Evolutionary conservation across 139 green algal species (phyloP).

Genomic region (Chlorella sp.): DNA sequence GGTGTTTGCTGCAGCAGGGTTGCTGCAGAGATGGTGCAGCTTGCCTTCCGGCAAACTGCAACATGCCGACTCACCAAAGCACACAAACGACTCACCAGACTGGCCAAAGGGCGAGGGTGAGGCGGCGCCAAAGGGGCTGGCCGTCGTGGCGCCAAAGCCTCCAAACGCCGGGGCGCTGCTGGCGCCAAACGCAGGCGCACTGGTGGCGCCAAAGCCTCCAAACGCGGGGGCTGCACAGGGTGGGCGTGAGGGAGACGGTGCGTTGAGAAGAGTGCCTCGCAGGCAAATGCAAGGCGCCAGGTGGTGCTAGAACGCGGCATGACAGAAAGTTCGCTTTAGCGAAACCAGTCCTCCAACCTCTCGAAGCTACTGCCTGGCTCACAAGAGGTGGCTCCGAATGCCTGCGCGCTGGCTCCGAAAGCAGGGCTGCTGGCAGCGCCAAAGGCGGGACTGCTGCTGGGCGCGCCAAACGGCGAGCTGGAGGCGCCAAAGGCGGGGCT

Average conservation of each 20-base stretch:
- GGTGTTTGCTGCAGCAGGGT: too few relatives aligned
- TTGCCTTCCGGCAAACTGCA: too few relatives aligned
- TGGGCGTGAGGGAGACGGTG: slow-evolving; percentile 40
- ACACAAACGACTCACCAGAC: background rate
- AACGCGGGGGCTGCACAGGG: slow-evolving; percentile 6
- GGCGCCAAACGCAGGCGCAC: slow-evolving; percentile 37
- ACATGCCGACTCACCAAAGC: too few relatives aligned
- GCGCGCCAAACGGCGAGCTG: slow-evolving; percentile 39
- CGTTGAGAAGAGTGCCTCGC: background rate
- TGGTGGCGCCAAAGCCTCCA: background rate
- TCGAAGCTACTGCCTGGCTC: background rate
- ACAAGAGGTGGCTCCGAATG: slow-evolving; percentile 39
- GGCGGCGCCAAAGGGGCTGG: slow-evolving; percentile 59
- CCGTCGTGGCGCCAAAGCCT: slow-evolving; percentile 41
- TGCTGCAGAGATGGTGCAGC: too few relatives aligned
- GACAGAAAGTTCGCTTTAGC: too few relatives aligned
- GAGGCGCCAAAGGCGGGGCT: slow-evolving; percentile 37
- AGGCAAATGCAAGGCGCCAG: too few relatives aligned
- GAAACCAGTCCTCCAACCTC: too few relatives aligned
- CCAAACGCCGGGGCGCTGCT: slow-evolving; percentile 46
- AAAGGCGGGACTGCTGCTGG: slow-evolving; percentile 31
- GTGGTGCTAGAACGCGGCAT: too few relatives aligned
- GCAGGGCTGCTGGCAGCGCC: slow-evolving; percentile 39
- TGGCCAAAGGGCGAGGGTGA: slow-evolving; percentile 19
- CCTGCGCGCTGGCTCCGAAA: slow-evolving; percentile 43